phyloP scores from a whole-genome alignment of 305 asterid species.

The Fraxinus velutina region DNA sequence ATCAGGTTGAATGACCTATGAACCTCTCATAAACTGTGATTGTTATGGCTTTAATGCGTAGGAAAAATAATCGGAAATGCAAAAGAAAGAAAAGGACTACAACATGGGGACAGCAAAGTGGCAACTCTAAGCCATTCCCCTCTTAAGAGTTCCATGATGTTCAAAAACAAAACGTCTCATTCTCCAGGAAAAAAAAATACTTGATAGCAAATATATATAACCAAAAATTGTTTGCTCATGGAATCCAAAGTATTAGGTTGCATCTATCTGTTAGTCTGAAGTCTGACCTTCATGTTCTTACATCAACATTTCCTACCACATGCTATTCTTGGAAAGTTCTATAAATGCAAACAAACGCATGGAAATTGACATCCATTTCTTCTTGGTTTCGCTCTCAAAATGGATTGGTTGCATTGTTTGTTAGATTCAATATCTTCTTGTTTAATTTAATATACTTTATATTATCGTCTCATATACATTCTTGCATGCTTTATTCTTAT shows the following conservation, averaged over 20 bases:
- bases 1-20: neutral
- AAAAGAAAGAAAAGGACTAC: neutral
- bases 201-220: neutral
- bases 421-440: constrained; percentile 10
- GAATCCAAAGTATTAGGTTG: constrained; percentile 8
- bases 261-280: constrained; percentile 10
- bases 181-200: neutral
- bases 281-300: neutral
- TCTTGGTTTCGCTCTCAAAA: constrained; percentile 1
- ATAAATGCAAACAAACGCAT: neutral
- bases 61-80: neutral
- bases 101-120: neutral
- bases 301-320: neutral
- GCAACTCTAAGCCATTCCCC: neutral
- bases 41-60: neutral
- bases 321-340: neutral
- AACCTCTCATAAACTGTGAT: neutral
- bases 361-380: neutral
- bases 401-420: constrained; percentile 6
- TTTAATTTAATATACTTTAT: constrained; percentile 13
- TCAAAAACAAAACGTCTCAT: neutral
- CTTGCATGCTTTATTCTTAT: neutral
- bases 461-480: neutral
- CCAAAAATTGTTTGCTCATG: neutral
- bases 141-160: neutral